phyloP scores from a whole-genome alignment of 2,329 filamentous ascomycete genomes.

The Penicillium brevicompactum region DNA sequence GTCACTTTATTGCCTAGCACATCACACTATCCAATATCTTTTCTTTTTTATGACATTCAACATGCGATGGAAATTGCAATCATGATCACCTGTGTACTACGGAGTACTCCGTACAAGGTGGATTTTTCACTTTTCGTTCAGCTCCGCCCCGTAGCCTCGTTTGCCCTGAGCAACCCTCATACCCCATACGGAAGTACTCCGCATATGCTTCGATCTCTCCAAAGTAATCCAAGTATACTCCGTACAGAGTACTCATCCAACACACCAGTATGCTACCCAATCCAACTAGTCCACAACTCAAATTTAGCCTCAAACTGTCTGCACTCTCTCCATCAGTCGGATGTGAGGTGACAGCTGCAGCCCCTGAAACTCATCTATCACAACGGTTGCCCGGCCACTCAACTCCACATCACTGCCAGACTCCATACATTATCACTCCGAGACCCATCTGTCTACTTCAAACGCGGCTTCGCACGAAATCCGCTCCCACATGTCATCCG shows the following conservation, averaged over 20 bases:
- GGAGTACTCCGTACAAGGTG: no score
- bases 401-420: conserved; percentile 3
- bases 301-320: neutral
- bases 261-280: neutral
- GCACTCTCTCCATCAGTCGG: neutral
- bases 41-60: neutral
- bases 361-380: conserved; percentile 13
- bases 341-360: neutral
- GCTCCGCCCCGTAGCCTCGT: no score
- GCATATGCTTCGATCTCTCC: no score
- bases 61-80: neutral
- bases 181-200: no score
- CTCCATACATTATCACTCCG: conserved; percentile 10
- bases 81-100: neutral
- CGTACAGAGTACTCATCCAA: neutral
- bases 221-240: no score
- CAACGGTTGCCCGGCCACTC: conserved; percentile 12
- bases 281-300: neutral
- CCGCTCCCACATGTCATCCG: conserved; percentile 8
- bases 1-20: neutral
- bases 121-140: no score
- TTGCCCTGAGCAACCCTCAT: no score
- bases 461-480: conserved; percentile 6
- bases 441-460: conserved; percentile 6
- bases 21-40: neutral